phyloP scores from a whole-genome alignment of 2,329 filamentous ascomycete genomes.

The Fusarium verticillioides region DNA sequence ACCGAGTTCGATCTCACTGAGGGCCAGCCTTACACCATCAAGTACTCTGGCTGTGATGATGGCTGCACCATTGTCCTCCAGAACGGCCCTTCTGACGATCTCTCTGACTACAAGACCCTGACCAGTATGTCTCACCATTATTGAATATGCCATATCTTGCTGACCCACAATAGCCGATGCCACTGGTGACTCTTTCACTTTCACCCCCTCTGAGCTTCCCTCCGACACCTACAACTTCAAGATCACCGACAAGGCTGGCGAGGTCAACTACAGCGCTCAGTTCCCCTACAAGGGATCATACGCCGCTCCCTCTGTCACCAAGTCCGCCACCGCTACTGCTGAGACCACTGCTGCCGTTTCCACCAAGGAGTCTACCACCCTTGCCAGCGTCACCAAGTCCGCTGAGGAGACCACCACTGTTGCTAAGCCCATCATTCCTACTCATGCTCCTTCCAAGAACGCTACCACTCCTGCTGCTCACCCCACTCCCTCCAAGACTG shows the following conservation, averaged over 20 bases:
- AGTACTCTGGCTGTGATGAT: conserved; percentile 46
- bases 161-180: conserved; percentile 25
- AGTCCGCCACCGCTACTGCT: conserved; percentile 13
- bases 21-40: conserved; percentile 49
- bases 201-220: conserved; percentile 44
- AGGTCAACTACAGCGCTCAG: conserved; percentile 49
- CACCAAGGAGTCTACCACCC: conserved; percentile 32
- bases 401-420: conserved; percentile 22
- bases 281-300: conserved; percentile 47
- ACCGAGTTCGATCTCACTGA: conserved; percentile 42
- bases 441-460: conserved; percentile 29
- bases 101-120: conserved; percentile 47
- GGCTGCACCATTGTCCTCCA: conserved; percentile 52
- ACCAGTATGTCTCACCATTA: conserved; percentile 42
- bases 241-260: conserved; percentile 46
- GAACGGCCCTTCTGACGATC: conserved; percentile 45
- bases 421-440: conserved; percentile 24
- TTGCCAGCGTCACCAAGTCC: conserved; percentile 34
- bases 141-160: background rate
- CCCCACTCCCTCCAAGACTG: conserved; percentile 23
- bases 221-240: conserved; percentile 51
- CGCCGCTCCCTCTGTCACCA: conserved; percentile 22
- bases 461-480: conserved; percentile 16
- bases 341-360: conserved; percentile 23
- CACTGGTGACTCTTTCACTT: conserved; percentile 42